A percentile compares a stretch with the other conserved stretches of the same genome.
phyloP scores from a whole-genome alignment of 371 early-diverging fungal genomes.

The Mucor ambiguus region DNA sequence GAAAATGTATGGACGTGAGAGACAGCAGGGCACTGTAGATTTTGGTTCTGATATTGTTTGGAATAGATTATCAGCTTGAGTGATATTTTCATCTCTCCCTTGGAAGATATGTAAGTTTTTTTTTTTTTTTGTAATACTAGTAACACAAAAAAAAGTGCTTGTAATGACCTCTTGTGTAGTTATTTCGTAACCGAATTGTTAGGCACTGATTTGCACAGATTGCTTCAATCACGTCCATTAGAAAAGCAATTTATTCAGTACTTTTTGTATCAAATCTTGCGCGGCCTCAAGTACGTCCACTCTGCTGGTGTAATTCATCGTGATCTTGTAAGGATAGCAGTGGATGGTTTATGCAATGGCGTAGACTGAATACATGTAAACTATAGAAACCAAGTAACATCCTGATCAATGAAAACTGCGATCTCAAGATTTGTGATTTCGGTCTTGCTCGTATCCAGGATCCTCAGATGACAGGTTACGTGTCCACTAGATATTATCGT shows the following conservation, averaged over 20 bases:
- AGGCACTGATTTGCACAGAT: conserved; percentile 92
- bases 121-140: background rate
- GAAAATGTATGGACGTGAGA: conserved; percentile 71
- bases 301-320: conserved; percentile 95
- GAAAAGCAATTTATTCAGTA: conserved; percentile 95
- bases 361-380: background rate
- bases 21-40: background rate
- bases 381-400: conserved; percentile 93
- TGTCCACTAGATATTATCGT: conserved; percentile 98
- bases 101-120: conserved; percentile 81
- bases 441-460: conserved; percentile 94
- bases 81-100: conserved; percentile 91
- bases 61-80: conserved; percentile 77
- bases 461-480: conserved; percentile 95
- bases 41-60: background rate
- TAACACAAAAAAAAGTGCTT: background rate
- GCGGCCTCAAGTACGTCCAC: conserved; percentile 92
- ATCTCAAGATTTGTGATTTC: conserved; percentile 97
- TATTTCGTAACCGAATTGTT: conserved; percentile 95
- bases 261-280: conserved; percentile 93
- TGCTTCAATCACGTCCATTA: conserved; percentile 84
- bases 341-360: no score
- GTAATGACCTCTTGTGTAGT: conserved; percentile 32
- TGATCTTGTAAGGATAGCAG: conserved; percentile 69
- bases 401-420: conserved; percentile 94